Base-by-base conservation (phyloP, 352 stramenopile genomes). In the Pythium monospermum region DNA sequence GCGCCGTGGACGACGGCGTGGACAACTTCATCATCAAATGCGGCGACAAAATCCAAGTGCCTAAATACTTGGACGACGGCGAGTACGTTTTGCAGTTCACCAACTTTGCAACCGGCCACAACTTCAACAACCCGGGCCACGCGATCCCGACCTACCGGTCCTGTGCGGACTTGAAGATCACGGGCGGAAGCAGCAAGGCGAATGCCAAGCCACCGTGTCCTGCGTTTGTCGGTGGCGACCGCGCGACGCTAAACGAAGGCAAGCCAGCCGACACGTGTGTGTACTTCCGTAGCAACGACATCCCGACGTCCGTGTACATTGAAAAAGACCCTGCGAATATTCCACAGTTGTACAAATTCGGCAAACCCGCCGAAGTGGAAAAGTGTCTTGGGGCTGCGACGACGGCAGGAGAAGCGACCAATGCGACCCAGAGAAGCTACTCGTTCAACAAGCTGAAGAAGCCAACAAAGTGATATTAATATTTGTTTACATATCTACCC, bases 31-130 rank as follows among this genome's bases (percentile, higher is more conserved):
- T 23, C 3, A 57, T 57, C 49, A 49, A 22, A 6, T 63, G 55
- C 25, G 47, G 55, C 41, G 48, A 57, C 43, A 52, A 37, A 35
- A 63, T 63, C 47, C 57, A 38, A 22, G 33, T 63, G 35, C 55
- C 55, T n/a, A 41, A 63, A 31, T 63, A 40, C 38, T 31, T 63
- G 12, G 30, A 38, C 5, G 47, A 22, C 0, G 55, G 55, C 10
- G 55, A 63, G 45, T 63, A 63, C 19, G 55, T 63, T 39, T 26
- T 63, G 4, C 55, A 63, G 43, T 63, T 42, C 45, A 63, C 55
- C 15, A 53, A 47, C 45, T 54, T 54, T 36, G 42, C 38, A 19
- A 47, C 51, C 1, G 55, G 55, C 26, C 28, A 41, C 40, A 63
- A 41, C 35, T 22, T 25, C 37, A 48, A 48, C 2, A 50, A 63